Evolutionary conservation across 2,329 filamentous ascomycete species (phyloP).

Genomic region (Thielaviopsis ethacetica): DNA sequence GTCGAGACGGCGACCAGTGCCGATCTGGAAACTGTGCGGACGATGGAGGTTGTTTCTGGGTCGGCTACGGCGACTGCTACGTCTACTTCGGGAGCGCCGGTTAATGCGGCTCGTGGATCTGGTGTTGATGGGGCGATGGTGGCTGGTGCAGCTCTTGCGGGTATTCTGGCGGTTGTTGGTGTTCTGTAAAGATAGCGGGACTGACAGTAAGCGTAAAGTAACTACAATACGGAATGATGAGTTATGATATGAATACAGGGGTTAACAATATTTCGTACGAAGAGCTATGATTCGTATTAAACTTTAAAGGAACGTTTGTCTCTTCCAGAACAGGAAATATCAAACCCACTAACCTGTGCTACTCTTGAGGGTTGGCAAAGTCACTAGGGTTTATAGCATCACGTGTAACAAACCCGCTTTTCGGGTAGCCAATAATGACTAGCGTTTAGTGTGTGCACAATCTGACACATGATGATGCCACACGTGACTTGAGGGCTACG

Average conservation of each 20-base stretch:
- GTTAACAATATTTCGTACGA: not conserved
- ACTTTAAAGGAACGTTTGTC: not conserved
- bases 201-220: too few relatives aligned
- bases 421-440: not conserved
- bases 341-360: not conserved
- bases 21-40: slow-evolving; percentile 13
- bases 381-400: not conserved
- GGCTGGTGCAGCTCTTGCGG: slow-evolving; percentile 13
- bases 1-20: slow-evolving; percentile 12
- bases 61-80: slow-evolving; percentile 4
- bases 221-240: too few relatives aligned
- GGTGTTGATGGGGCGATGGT: slow-evolving; percentile 11
- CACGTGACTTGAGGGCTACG: slow-evolving; percentile 7
- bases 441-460: slow-evolving; percentile 3
- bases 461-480: not conserved
- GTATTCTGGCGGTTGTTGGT: slow-evolving; percentile 13
- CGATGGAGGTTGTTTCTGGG: slow-evolving; percentile 13
- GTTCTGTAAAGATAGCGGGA: slow-evolving; percentile 13
- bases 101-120: slow-evolving; percentile 6
- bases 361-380: not conserved
- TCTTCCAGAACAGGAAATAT: not conserved
- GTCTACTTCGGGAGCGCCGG: slow-evolving; percentile 1
- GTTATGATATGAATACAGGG: not conserved
- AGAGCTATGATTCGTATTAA: not conserved
- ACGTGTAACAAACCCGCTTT: not conserved